A percentile compares a stretch with the other conserved stretches of the same genome.
These are phyloP conservation scores for Beauveria sp. DNA, from an alignment of 2,329 filamentous ascomycete genomes.

Conservation along the genomic window DNA sequence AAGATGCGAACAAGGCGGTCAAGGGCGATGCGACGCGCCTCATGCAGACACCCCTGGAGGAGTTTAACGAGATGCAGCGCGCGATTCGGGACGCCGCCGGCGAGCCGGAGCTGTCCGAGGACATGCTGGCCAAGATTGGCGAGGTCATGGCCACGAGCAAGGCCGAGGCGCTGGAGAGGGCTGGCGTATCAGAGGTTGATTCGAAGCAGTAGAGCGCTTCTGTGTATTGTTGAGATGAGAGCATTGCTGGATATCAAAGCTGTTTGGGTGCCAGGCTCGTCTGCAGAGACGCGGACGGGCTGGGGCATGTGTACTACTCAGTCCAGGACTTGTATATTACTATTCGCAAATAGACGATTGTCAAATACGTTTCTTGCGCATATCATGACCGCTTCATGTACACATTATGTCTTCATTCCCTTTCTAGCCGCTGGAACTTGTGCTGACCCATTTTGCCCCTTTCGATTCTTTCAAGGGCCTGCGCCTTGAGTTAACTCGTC, in stretches of 20 bases:
- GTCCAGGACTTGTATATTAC: slow-evolving; percentile 9
- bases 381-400: too few species aligned
- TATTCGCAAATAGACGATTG: slow-evolving; percentile 9
- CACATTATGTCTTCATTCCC: too few species aligned
- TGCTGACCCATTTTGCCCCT: too few species aligned
- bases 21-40: slow-evolving; percentile 21
- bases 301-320: slow-evolving; percentile 8
- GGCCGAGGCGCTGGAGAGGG: slow-evolving; percentile 29
- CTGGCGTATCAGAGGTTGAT: slow-evolving; percentile 27
- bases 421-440: too few species aligned
- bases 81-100: slow-evolving; percentile 43
- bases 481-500: too few species aligned
- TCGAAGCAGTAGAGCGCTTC: slow-evolving; percentile 7
- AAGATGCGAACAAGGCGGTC: slow-evolving; percentile 40
- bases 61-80: slow-evolving; percentile 49
- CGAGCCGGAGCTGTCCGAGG: slow-evolving; percentile 47
- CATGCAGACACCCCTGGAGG: slow-evolving; percentile 53
- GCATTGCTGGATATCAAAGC: neutral
- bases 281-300: neutral
- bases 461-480: too few species aligned
- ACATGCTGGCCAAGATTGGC: slow-evolving; percentile 56
- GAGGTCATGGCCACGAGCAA: slow-evolving; percentile 51
- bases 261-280: neutral
- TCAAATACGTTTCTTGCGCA: neutral
- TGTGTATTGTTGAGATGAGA: neutral